phyloP scores from a whole-genome alignment of 306 rosid genomes.

The Fragaria iinumae region DNA sequence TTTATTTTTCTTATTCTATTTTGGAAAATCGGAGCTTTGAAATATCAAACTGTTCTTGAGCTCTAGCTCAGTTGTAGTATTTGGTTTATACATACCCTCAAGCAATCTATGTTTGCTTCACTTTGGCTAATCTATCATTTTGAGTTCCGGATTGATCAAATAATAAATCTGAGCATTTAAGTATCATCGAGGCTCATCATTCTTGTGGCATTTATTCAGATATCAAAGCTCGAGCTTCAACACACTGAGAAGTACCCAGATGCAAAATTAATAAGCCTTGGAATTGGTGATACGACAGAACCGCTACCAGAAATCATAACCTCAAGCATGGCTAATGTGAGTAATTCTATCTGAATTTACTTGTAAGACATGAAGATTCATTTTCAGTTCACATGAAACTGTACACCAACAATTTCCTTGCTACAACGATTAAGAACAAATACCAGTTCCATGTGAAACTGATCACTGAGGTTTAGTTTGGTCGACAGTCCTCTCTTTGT shows the following conservation, averaged over 20 bases:
- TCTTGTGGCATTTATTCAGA: constrained; percentile 37
- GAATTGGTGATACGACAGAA: constrained; percentile 70
- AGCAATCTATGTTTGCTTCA: not conserved
- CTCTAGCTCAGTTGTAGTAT: not conserved
- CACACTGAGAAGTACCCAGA: constrained; percentile 58
- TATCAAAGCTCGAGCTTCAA: constrained; percentile 48
- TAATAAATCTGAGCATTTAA: not conserved
- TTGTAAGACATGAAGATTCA: not conserved
- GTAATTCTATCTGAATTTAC: constrained; percentile 6
- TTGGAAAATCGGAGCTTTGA: not conserved
- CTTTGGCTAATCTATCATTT: not conserved
- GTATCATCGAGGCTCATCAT: not conserved
- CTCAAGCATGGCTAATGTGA: constrained; percentile 56
- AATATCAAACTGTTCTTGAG: not conserved
- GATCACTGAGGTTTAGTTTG: not conserved
- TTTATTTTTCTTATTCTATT: not conserved
- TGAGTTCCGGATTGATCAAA: not conserved
- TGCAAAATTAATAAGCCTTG: constrained; percentile 63
- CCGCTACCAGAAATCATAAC: constrained; percentile 62
- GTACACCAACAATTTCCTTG: not conserved
- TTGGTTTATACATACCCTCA: not conserved
- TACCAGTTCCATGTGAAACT: not conserved
- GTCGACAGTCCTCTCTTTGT: not conserved
- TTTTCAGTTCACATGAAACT: not conserved
- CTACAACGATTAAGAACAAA: not conserved